Percentiles rank a stretch among this genome's conserved stretches.
phyloP scores from a whole-genome alignment of 1,139 yeast species.

The Scheffersomyces stambukii region DNA sequence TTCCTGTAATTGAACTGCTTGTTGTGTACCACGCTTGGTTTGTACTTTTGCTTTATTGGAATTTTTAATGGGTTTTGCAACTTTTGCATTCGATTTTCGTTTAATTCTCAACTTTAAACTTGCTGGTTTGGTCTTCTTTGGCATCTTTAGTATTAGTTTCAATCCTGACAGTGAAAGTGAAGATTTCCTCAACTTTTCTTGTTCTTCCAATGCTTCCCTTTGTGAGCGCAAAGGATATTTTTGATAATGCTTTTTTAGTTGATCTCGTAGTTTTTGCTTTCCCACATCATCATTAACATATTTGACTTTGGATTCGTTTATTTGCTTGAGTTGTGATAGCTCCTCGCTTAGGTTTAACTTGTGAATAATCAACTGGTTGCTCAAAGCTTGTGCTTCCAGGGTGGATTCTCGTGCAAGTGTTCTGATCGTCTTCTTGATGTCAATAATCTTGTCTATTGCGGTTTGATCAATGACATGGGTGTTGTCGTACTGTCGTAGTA shows the following conservation, averaged over 20 bases:
- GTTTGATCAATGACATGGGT: slow-evolving; percentile 1
- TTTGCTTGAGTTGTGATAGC: slow-evolving; percentile 22
- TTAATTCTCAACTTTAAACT: slow-evolving; percentile 6
- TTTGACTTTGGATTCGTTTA: slow-evolving; percentile 6
- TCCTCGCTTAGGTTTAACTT: slow-evolving; percentile 26
- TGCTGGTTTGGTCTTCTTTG: slow-evolving; percentile 10
- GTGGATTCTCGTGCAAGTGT: slow-evolving; percentile 23
- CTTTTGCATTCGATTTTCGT: slow-evolving; percentile 5
- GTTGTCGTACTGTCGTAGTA: slow-evolving; percentile 9
- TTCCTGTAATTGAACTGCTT: slow-evolving; percentile 2
- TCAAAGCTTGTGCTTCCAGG: slow-evolving; percentile 31
- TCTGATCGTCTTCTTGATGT: slow-evolving; percentile 8
- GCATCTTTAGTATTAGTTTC: slow-evolving; percentile 29
- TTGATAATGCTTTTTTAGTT: slow-evolving; percentile 32
- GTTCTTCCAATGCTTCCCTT: slow-evolving; percentile 36
- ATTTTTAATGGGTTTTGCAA: slow-evolving; percentile 2
- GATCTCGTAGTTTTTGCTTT: slow-evolving; percentile 23
- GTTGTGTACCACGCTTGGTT: slow-evolving; percentile 4
- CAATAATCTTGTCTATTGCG: slow-evolving; percentile 4
- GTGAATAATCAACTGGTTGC: slow-evolving; percentile 33
- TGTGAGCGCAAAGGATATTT: slow-evolving; percentile 37
- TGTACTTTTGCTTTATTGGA: slow-evolving; percentile 3
- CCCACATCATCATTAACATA: slow-evolving; percentile 10
- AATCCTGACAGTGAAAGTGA: too few relatives aligned
- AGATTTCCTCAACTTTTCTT: slow-evolving; percentile 15